Conservation (phyloP, 164 flowering plant genomes). For the Magnolia kwangsiensis region DNA sequence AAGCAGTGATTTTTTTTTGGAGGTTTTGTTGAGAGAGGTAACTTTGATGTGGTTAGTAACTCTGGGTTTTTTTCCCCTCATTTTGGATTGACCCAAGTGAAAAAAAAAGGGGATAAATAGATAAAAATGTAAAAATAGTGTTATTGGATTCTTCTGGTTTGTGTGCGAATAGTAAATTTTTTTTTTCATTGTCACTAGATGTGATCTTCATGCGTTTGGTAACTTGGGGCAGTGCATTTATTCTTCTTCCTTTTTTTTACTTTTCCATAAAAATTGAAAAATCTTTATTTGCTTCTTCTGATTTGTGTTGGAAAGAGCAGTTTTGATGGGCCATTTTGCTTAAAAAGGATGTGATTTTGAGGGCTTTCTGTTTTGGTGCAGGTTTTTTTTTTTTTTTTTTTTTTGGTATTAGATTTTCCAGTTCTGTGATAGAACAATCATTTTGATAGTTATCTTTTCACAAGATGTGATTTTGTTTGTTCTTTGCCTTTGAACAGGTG, state of each 20-base stretch:
- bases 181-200: background rate
- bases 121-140: no score
- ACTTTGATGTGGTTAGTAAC: background rate
- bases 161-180: no score
- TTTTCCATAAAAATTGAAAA: background rate
- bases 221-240: background rate
- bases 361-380: background rate
- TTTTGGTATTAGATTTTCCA: background rate
- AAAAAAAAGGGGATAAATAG: background rate
- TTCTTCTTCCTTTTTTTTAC: background rate
- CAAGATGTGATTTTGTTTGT: slow-evolving; percentile 1
- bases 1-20: background rate
- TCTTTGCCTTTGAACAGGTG: background rate
- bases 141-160: no score
- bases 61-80: background rate
- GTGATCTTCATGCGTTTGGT: background rate
- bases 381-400: no score
- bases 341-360: background rate
- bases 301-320: background rate
- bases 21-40: background rate
- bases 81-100: background rate
- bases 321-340: background rate
- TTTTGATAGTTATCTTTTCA: slow-evolving; percentile 2
- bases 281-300: background rate
- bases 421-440: background rate